phyloP scores from a whole-genome alignment of 2,329 filamentous ascomycete species.

The Colletotrichum salicis region DNA sequence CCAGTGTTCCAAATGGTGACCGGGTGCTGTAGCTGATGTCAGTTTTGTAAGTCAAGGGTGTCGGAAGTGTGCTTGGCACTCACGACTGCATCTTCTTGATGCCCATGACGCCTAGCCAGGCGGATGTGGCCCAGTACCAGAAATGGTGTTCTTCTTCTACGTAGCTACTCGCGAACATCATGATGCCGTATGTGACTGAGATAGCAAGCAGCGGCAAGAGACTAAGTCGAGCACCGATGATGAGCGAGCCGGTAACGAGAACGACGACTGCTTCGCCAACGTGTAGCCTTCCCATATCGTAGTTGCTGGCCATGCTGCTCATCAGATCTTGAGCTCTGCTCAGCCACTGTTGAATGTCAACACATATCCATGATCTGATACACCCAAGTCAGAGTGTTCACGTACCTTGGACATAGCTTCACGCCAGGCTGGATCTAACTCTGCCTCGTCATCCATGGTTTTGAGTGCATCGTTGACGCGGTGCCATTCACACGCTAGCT shows the following conservation, averaged over 20 bases:
- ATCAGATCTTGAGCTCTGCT: constrained; percentile 79
- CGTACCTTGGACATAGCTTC: constrained; percentile 55
- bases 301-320: constrained; percentile 92
- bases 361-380: too few relatives aligned
- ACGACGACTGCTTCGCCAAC: constrained; percentile 55
- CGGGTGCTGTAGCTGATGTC: constrained; percentile 2
- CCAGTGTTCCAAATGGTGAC: not conserved
- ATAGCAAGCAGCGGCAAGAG: constrained; percentile 60
- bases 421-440: constrained; percentile 53
- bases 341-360: constrained; percentile 65
- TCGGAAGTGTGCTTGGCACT: not conserved
- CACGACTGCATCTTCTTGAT: constrained; percentile 58
- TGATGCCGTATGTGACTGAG: constrained; percentile 74
- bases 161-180: constrained; percentile 99
- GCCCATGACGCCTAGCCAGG: constrained; percentile 71
- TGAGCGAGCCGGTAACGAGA: not conserved
- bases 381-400: not conserved
- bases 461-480: constrained; percentile 40
- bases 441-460: constrained; percentile 33
- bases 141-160: constrained; percentile 99
- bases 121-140: constrained; percentile 90
- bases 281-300: constrained; percentile 74
- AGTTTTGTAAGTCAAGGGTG: not conserved
- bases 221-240: constrained; percentile 35
- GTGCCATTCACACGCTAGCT: constrained; percentile 78